Conservation (phyloP, 176 grass and related monocot species). For the Oryza rufipogon region DNA sequence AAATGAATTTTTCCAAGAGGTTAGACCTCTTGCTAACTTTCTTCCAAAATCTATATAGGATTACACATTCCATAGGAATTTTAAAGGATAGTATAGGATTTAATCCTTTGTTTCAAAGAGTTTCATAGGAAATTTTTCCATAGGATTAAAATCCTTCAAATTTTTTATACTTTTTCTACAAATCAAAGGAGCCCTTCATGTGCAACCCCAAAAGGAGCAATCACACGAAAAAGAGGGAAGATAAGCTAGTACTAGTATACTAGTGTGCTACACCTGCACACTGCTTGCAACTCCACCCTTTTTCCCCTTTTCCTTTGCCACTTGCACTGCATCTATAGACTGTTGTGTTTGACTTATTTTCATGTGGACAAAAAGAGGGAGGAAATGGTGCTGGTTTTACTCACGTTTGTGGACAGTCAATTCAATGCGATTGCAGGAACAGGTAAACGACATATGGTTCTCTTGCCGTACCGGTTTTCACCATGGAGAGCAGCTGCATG, state of each 20-base stretch:
- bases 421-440: constrained; percentile 14
- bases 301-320: not conserved
- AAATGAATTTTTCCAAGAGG: too few relatives aligned
- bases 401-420: not conserved
- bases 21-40: too few relatives aligned
- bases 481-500: constrained; percentile 2
- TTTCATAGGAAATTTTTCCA: too few relatives aligned
- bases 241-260: not conserved
- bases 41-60: too few relatives aligned
- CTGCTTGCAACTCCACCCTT: not conserved
- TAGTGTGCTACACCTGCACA: too few relatives aligned
- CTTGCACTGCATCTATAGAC: not conserved
- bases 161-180: too few relatives aligned
- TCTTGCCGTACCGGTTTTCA: not conserved
- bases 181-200: too few relatives aligned
- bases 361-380: not conserved
- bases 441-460: not conserved
- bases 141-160: too few relatives aligned
- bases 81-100: too few relatives aligned
- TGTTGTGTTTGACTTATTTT: not conserved
- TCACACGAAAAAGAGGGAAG: not conserved
- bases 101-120: too few relatives aligned
- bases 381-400: not conserved
- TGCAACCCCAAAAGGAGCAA: constrained; percentile 9
- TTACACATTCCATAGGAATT: too few relatives aligned